Evolutionary conservation across 2,329 filamentous ascomycete species (phyloP), one percentile per base, ranked within the genome.

Genomic region (Penicillium oxalicum): DNA sequence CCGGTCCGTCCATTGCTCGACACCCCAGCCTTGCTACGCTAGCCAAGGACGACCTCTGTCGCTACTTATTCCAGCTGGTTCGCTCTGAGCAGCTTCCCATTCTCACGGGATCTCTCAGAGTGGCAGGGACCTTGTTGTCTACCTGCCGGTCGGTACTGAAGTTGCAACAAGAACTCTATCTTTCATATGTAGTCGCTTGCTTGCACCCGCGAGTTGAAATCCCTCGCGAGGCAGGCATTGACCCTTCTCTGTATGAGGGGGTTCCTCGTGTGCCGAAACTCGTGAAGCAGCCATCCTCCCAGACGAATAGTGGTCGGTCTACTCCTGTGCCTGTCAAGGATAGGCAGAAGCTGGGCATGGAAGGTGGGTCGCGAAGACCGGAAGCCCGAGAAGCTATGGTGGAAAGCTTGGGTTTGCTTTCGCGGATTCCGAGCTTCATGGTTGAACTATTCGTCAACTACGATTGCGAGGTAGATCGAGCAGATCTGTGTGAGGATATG

Each of bases 351-450:
- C 79, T 97, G 33, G 93, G 93, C 0, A 76, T 98, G 63, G 93
- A 97, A 69, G 91, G 93, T 1, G 91, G 91, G 7, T 82, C 88
- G 33, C 81, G 93, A 53, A 95, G 94, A 66, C 93, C 93, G 3
- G 94, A 98, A 69, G 91, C 93, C 28, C 81, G 93, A 58, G 93
- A 98, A 74, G 91, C 93, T 29, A 98, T 98, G 93, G 89, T 98
- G 4, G 93, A 98, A 71, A 95, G 88, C 59, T 86, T 98, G 39
- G 91, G 91, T 33, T 90, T 91, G 47, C 75, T 98, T 51, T 88
- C 90, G 34, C 81, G 94, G 37, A 95, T 98, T 76, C 90, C 93
- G 0, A 91, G 84, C 37, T 98, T 94, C 64, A 90, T 97, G 82
- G 83, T 87, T 9, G 94, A 98, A 68, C 77, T 98, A 6, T 98